phyloP scores from a whole-genome alignment of 23 red algal genomes.

The Gracilaria gracilis region DNA sequence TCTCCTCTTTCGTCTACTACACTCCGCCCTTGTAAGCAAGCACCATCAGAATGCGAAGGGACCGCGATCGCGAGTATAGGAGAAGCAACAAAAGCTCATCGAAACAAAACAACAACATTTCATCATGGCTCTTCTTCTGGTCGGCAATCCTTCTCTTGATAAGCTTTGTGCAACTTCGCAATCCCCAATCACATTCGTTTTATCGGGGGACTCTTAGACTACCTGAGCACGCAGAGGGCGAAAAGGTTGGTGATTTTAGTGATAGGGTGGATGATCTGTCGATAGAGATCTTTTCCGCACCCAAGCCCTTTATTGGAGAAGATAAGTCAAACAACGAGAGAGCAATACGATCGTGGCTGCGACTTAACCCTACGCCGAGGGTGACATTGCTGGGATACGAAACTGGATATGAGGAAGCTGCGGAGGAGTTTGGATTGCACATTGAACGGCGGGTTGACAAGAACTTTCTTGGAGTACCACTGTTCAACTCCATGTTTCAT shows the following conservation, averaged over 20 bases:
- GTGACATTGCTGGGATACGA: slow-evolving; percentile 89
- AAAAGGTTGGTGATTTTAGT: slow-evolving; percentile 84
- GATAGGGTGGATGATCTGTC: slow-evolving; percentile 63
- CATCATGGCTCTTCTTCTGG: slow-evolving; percentile 97
- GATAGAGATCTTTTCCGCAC: slow-evolving; percentile 94
- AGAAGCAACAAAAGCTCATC: slow-evolving; percentile 39
- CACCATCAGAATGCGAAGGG: slow-evolving; percentile 20
- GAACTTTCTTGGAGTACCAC: slow-evolving; percentile 97
- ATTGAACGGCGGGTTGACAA: slow-evolving; percentile 91
- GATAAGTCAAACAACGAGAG: slow-evolving; percentile 89
- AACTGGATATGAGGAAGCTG: slow-evolving; percentile 89
- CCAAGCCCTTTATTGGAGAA: slow-evolving; percentile 92
- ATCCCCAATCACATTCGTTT: slow-evolving; percentile 39
- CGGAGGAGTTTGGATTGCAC: slow-evolving; percentile 70
- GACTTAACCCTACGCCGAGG: slow-evolving; percentile 78
- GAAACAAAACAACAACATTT: slow-evolving; percentile 51
- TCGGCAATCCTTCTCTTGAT: slow-evolving; percentile 80
- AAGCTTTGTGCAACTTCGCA: slow-evolving; percentile 80
- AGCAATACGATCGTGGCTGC: slow-evolving; percentile 92
- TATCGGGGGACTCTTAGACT: slow-evolving; percentile 41
- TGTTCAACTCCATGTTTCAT: slow-evolving; percentile 97
- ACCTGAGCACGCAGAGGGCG: slow-evolving; percentile 52
- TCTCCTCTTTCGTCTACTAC: too few relatives aligned
- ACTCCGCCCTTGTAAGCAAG: not conserved
- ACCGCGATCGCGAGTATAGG: slow-evolving; percentile 56